Evolutionary conservation across 139 green algal species (phyloP).

Genomic region (Chlorella sp.): DNA sequence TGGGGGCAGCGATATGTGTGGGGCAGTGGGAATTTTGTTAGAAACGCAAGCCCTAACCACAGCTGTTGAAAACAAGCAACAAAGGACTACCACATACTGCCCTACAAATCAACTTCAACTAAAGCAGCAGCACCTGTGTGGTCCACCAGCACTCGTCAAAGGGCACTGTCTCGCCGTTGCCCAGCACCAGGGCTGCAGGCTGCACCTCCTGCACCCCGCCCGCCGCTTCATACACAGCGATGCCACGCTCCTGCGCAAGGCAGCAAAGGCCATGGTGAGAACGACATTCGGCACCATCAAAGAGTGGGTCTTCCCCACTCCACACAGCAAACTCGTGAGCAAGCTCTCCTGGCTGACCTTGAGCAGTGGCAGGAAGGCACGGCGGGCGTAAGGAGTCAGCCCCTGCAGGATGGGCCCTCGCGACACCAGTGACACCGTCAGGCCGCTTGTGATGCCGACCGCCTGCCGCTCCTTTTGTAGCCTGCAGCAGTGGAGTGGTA

Average conservation of each 20-base stretch:
- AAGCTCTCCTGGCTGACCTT: conserved; percentile 17
- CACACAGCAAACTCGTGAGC: too few relatives aligned
- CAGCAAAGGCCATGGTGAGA: neutral
- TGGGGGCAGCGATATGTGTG: too few relatives aligned
- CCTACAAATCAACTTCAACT: too few relatives aligned
- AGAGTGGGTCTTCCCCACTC: too few relatives aligned
- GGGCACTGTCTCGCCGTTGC: conserved; percentile 35
- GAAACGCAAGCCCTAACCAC: too few relatives aligned
- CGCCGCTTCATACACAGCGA: conserved; percentile 45
- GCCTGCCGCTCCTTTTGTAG: conserved; percentile 8
- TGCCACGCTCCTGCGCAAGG: conserved; percentile 45
- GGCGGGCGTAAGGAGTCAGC: conserved; percentile 47
- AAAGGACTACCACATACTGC: too few relatives aligned
- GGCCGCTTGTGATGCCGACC: neutral
- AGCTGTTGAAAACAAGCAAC: too few relatives aligned
- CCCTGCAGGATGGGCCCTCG: conserved; percentile 55
- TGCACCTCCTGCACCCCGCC: conserved; percentile 51
- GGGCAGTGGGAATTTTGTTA: too few relatives aligned
- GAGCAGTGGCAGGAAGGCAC: conserved; percentile 50
- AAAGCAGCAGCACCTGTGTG: conserved; percentile 76
- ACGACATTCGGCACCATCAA: neutral
- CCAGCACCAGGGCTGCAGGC: conserved; percentile 50
- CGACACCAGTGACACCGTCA: conserved; percentile 50
- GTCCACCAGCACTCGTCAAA: conserved; percentile 96
- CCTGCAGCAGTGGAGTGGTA: neutral